These are phyloP conservation scores for Populus simonii DNA, from an alignment of 345 rosid species.

Conservation along the genomic window DNA sequence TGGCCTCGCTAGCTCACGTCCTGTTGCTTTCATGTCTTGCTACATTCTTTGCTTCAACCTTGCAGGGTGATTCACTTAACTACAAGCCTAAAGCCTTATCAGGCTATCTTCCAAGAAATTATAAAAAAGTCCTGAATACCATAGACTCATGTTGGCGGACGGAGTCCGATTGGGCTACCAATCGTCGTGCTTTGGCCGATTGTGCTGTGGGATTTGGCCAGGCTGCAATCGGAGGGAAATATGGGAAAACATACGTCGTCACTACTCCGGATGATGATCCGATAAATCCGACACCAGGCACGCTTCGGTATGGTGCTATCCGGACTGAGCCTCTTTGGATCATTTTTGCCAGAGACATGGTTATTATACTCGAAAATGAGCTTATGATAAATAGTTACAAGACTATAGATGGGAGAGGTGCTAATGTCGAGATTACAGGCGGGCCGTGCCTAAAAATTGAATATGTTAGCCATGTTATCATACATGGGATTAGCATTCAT, in stretches of 20 bases:
- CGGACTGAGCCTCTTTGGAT: slow-evolving; percentile 27
- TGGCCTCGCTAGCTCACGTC: not conserved
- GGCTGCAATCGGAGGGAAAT: slow-evolving; percentile 22
- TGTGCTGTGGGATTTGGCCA: slow-evolving; percentile 25
- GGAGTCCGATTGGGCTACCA: slow-evolving; percentile 10
- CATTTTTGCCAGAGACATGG: slow-evolving; percentile 19
- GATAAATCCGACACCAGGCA: slow-evolving; percentile 21
- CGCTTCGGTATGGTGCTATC: slow-evolving; percentile 23
- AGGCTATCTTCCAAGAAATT: slow-evolving; percentile 6
- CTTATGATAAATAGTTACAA: slow-evolving; percentile 23
- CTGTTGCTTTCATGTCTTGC: not conserved
- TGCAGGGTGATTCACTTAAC: not conserved
- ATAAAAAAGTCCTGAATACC: slow-evolving; percentile 8
- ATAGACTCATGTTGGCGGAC: slow-evolving; percentile 28
- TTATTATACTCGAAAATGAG: slow-evolving; percentile 19
- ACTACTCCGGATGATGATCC: slow-evolving; percentile 23
- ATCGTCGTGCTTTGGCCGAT: slow-evolving; percentile 23
- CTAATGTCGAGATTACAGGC: slow-evolving; percentile 17
- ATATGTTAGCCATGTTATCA: slow-evolving; percentile 25
- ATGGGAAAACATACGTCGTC: slow-evolving; percentile 17
- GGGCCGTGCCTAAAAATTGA: slow-evolving; percentile 27
- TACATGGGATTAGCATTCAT: slow-evolving; percentile 30
- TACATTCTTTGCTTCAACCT: not conserved
- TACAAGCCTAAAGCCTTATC: slow-evolving; percentile 9
- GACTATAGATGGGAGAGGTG: slow-evolving; percentile 32